Evolutionary conservation across 2,329 filamentous ascomycete genomes (phyloP), one percentile per base, ranked within the genome.

Genomic region (Sporothrix phasma): DNA sequence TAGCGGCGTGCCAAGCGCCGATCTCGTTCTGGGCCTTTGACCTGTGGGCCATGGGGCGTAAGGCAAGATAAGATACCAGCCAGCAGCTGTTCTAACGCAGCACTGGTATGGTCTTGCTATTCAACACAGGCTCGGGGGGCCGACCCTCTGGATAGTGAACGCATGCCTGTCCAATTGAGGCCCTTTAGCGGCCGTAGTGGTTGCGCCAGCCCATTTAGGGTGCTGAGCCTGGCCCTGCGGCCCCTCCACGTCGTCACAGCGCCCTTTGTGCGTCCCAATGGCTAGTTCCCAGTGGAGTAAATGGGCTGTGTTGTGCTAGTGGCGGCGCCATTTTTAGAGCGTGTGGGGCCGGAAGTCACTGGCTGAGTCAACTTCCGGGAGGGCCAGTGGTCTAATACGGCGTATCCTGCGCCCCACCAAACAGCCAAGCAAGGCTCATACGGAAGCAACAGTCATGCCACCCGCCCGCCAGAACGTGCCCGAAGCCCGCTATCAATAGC

Each of bases 21-120:
- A 51, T 41, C 59, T 47, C 31, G 59, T 61, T 58, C 59, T 61
- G 19, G 59, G 59, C 59, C 51, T 39, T 54, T 56, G 51, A 37
- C 51, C 31, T 39, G 51, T 37, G 10, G 17, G 11, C 37, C 22
- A 59, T 15, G 17, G 53, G 37, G 39, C 37, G 54, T 31, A 59
- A 59, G 45, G 37, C 45, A 2, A 34, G 4, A n/a, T n/a, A n/a
- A 34, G 8, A 5, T 34, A 58, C 37, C 37, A 13, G 17, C 24
- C 15, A 29, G 37, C 31, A 39, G 51, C 31, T 15, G 17, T 24
- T 15, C 31, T 56, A n/a, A n/a, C n/a, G n/a, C n/a, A n/a, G n/a
- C n/a, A n/a, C n/a, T n/a, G n/a, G n/a, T n/a, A n/a, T n/a, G n/a
- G n/a, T n/a, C n/a, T n/a, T n/a, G n/a, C n/a, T n/a, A n/a, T n/a